A percentile compares a stretch with the other conserved stretches of the same genome.
Evolutionary conservation across 169 alveolate genomes (phyloP).

Genomic region (Eimeria mitis): DNA sequence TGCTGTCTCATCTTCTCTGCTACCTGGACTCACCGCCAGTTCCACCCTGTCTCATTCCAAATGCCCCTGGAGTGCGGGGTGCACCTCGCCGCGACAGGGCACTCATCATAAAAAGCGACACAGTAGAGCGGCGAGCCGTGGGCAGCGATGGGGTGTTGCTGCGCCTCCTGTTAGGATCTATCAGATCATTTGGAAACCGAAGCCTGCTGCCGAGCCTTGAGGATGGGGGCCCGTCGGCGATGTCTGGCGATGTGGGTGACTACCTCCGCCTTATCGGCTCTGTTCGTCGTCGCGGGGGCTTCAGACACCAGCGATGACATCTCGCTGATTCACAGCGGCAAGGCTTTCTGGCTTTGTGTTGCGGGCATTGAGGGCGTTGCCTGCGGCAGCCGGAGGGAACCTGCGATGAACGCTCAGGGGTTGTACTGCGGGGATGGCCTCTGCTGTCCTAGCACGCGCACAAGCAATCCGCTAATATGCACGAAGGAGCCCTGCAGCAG

Average conservation of each 20-base stretch:
- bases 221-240: constrained; percentile 10
- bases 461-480: neutral
- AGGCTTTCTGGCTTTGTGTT: constrained; percentile 47
- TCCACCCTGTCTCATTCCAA: neutral
- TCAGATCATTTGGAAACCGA: neutral
- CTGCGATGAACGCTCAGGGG: constrained; percentile 1
- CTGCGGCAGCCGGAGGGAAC: constrained; percentile 75
- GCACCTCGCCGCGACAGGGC: neutral
- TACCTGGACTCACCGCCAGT: neutral
- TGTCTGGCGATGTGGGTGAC: neutral
- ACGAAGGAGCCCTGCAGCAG: constrained; percentile 25
- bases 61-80: neutral
- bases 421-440: constrained; percentile 53
- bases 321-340: constrained; percentile 11
- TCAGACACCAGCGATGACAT: neutral
- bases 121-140: neutral
- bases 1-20: neutral
- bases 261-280: neutral
- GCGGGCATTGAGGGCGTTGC: constrained; percentile 45
- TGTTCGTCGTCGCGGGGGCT: neutral
- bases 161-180: neutral
- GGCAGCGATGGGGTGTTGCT: neutral
- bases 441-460: constrained; percentile 26
- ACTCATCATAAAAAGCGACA: neutral
- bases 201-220: neutral